These are phyloP conservation scores for Amylocystis lapponica DNA, from an alignment of 768 basidiomycete genomes.

Conservation along the genomic window DNA sequence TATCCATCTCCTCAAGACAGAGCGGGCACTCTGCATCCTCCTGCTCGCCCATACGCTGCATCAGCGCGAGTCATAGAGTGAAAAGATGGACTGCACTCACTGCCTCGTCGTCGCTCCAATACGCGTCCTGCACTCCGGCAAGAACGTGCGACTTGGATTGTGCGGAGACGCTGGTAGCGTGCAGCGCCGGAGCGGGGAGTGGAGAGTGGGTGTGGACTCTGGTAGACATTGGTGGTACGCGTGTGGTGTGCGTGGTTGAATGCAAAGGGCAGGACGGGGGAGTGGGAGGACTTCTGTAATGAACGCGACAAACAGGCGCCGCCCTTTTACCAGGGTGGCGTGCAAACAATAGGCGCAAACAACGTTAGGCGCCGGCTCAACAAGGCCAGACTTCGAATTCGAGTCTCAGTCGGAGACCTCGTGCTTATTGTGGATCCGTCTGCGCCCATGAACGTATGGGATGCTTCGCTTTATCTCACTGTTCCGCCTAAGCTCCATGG, in stretches of 20 bases:
- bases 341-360: conserved; percentile 21
- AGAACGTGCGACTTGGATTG: conserved; percentile 84
- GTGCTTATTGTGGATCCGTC: too few relatives aligned
- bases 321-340: conserved; percentile 20
- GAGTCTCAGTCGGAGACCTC: too few relatives aligned
- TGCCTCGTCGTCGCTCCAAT: conserved; percentile 91
- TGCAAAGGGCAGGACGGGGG: conserved; percentile 8
- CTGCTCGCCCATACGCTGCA: conserved; percentile 47
- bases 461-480: too few relatives aligned
- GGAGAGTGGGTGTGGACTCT: conserved; percentile 58
- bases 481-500: too few relatives aligned
- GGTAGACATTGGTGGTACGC: conserved; percentile 55
- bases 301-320: conserved; percentile 22
- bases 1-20: conserved; percentile 98
- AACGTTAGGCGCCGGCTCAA: conserved; percentile 11
- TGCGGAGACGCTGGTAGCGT: conserved; percentile 61
- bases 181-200: conserved; percentile 68
- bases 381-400: too few relatives aligned
- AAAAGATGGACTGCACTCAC: conserved; percentile 47
- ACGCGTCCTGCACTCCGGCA: conserved; percentile 92
- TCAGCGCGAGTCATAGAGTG: too few relatives aligned
- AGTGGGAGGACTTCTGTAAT: conserved; percentile 12
- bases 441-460: too few relatives aligned
- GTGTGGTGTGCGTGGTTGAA: too few relatives aligned
- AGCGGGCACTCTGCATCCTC: conserved; percentile 98